Percentiles rank a stretch among this genome's conserved stretches.
phyloP scores from a whole-genome alignment of 345 rosid species.

The Arabis alpina region DNA sequence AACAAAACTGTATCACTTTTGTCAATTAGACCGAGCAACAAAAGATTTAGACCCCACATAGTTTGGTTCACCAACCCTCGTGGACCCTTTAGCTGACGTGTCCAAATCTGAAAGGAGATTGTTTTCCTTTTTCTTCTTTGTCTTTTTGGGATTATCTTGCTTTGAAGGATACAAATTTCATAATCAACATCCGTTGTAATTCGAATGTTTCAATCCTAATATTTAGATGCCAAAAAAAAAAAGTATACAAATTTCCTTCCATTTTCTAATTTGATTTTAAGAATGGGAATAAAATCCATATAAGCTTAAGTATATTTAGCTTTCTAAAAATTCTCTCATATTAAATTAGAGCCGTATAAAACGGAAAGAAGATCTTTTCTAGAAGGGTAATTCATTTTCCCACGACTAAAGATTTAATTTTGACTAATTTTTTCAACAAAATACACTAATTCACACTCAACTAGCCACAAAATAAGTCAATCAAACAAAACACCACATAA shows the following conservation, averaged over 20 bases:
- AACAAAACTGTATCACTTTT: background rate
- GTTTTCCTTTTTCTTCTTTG: background rate
- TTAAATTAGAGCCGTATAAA: background rate
- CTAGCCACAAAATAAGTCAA: background rate
- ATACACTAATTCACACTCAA: slow-evolving; percentile 19
- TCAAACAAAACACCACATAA: too few species aligned
- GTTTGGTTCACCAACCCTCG: slow-evolving; percentile 37
- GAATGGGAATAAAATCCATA: background rate
- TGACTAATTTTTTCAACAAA: slow-evolving; percentile 40
- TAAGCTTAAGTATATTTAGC: background rate
- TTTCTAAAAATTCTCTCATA: background rate
- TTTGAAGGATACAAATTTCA: too few species aligned
- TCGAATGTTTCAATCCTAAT: too few species aligned
- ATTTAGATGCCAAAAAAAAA: too few species aligned
- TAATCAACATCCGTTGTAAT: too few species aligned
- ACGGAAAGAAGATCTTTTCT: background rate
- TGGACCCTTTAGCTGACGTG: slow-evolving; percentile 33
- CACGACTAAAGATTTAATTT: background rate
- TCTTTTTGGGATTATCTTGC: slow-evolving; percentile 1
- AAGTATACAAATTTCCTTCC: background rate
- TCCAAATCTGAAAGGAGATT: background rate
- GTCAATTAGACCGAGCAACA: background rate
- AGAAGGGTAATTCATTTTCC: slow-evolving; percentile 18
- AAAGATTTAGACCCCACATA: background rate
- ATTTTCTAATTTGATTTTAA: background rate